These are phyloP conservation scores for Cystobasidium ongulense DNA, from an alignment of 768 basidiomycete genomes.

Conservation along the genomic window DNA sequence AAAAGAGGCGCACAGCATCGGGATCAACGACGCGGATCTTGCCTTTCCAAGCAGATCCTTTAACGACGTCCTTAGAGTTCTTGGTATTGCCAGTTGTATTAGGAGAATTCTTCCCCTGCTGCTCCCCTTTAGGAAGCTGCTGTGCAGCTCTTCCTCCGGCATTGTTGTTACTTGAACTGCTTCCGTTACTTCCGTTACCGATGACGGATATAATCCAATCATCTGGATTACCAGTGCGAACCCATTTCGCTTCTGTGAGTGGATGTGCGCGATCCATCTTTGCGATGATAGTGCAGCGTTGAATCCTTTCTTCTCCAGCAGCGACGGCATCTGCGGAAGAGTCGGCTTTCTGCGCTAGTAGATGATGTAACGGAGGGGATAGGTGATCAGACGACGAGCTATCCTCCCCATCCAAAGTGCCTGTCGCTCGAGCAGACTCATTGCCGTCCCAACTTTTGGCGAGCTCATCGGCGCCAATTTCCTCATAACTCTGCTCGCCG, in stretches of 20 bases:
- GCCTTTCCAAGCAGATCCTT: conserved; percentile 63
- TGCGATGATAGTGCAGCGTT: conserved; percentile 56
- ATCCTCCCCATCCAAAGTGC: background rate
- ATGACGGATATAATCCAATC: conserved; percentile 65
- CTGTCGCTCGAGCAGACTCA: background rate
- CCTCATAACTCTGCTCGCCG: background rate
- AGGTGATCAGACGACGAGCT: background rate
- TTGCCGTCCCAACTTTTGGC: background rate
- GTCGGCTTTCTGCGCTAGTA: conserved; percentile 31
- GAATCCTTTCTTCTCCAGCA: background rate
- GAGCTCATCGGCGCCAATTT: background rate
- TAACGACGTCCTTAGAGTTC: background rate
- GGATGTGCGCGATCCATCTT: conserved; percentile 81
- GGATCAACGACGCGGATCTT: conserved; percentile 88
- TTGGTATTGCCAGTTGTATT: background rate
- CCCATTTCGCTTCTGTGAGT: conserved; percentile 92
- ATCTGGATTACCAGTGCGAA: conserved; percentile 84
- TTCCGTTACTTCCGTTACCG: background rate
- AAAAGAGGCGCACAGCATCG: conserved; percentile 66
- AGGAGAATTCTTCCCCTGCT: conserved; percentile 24
- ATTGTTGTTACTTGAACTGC: background rate
- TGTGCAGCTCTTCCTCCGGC: background rate
- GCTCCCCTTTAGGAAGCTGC: conserved; percentile 20
- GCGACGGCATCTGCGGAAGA: conserved; percentile 34
- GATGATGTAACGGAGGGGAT: conserved; percentile 32